These are phyloP conservation scores for Aspergillus vadensis DNA, from an alignment of 2,329 filamentous ascomycete genomes.

Conservation along the genomic window DNA sequence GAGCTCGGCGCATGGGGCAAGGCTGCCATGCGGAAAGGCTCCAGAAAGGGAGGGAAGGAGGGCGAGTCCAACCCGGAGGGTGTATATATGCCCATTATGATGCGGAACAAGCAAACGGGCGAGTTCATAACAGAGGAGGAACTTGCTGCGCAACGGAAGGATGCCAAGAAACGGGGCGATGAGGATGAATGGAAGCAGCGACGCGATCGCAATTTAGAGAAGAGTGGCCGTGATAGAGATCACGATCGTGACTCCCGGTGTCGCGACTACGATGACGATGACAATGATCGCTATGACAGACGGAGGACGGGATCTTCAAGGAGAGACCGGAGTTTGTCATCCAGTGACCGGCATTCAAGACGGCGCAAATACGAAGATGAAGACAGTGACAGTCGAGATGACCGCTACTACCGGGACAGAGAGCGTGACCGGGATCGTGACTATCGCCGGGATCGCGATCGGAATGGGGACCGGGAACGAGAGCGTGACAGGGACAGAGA, in stretches of 20 bases:
- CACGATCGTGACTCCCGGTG: conserved; percentile 36
- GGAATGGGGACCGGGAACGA: conserved; percentile 28
- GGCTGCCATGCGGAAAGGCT: conserved; percentile 55
- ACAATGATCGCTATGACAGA: conserved; percentile 37
- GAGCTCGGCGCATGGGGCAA: conserved; percentile 83
- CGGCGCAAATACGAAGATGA: conserved; percentile 43
- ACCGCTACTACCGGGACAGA: conserved; percentile 37
- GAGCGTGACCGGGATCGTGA: conserved; percentile 23
- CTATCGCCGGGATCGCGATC: conserved; percentile 35
- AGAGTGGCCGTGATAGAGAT: conserved; percentile 39
- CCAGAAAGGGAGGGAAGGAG: conserved; percentile 58
- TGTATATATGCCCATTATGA: conserved; percentile 63
- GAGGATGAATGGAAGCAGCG: conserved; percentile 50
- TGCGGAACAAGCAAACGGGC: conserved; percentile 64
- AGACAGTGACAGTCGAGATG: conserved; percentile 33
- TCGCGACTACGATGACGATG: conserved; percentile 37
- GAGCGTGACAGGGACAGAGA: conserved; percentile 39
- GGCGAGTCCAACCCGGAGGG: conserved; percentile 44
- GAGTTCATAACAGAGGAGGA: conserved; percentile 65
- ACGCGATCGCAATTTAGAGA: conserved; percentile 47
- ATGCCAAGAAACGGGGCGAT: conserved; percentile 48
- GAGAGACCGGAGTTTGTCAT: conserved; percentile 40
- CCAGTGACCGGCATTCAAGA: conserved; percentile 38
- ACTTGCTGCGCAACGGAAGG: conserved; percentile 54
- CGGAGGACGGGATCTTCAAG: conserved; percentile 43